Conservation (phyloP, 2,329 filamentous ascomycete species). For the Chaetomiaceae sp. region DNA sequence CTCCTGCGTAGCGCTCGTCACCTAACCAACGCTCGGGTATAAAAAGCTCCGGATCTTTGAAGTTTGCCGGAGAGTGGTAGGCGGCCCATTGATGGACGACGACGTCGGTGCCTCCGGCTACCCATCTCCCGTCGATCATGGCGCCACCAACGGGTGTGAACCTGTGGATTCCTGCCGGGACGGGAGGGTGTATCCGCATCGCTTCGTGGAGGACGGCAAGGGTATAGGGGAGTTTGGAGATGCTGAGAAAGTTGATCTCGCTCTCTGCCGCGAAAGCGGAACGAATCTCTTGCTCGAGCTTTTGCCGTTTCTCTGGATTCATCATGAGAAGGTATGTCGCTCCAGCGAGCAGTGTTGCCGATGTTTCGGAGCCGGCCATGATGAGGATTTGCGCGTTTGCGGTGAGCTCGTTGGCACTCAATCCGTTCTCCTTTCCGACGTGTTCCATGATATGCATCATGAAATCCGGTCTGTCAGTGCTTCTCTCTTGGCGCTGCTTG, state of each 20-base stretch:
- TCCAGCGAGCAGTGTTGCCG: slow-evolving; percentile 1
- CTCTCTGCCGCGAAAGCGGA: background rate
- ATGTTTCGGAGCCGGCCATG: slow-evolving; percentile 2
- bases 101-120: background rate
- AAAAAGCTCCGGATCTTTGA: background rate
- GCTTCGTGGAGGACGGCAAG: background rate
- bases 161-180: background rate
- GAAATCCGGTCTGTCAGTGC: slow-evolving; percentile 3
- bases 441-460: slow-evolving; percentile 4
- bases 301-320: background rate
- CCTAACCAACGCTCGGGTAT: background rate
- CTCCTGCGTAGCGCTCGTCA: background rate
- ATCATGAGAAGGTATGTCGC: slow-evolving; percentile 2
- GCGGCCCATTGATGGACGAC: background rate
- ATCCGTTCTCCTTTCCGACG: too few species aligned
- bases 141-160: background rate
- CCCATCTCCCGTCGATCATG: background rate
- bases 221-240: background rate
- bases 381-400: slow-evolving; percentile 3
- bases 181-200: background rate
- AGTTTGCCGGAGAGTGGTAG: background rate
- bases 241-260: background rate
- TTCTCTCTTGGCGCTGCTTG: too few species aligned
- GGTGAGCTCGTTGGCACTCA: slow-evolving; percentile 2
- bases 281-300: background rate